These are phyloP conservation scores for Naganishia sp. DNA, from an alignment of 1,284 basidiomycete genomes.

Conservation along the genomic window DNA sequence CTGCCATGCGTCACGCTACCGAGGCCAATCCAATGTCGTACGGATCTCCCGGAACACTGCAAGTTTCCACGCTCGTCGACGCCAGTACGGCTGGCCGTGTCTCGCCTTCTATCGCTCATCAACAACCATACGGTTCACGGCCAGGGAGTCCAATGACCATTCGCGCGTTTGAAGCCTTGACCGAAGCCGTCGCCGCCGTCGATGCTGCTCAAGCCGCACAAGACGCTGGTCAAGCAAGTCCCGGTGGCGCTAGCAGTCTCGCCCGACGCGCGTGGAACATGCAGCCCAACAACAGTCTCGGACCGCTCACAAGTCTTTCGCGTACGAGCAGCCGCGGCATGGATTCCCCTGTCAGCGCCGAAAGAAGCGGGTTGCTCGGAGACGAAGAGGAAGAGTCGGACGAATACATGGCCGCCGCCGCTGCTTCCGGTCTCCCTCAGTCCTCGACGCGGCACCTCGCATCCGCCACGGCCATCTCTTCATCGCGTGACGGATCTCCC, in stretches of 20 bases:
- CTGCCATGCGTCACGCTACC: slow-evolving; percentile 25
- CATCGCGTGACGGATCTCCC: slow-evolving; percentile 17
- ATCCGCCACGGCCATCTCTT: slow-evolving; percentile 1
- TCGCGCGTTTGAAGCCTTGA: slow-evolving; percentile 26
- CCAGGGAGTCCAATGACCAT: slow-evolving; percentile 31
- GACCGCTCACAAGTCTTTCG: slow-evolving; percentile 18
- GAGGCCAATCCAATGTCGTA: slow-evolving; percentile 11
- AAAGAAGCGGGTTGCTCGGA: slow-evolving; percentile 25
- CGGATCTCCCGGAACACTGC: slow-evolving; percentile 7
- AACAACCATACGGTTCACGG: slow-evolving; percentile 26
- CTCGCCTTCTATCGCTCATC: slow-evolving; percentile 19
- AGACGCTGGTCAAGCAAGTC: slow-evolving; percentile 17
- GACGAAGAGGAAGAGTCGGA: slow-evolving; percentile 30
- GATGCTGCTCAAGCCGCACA: slow-evolving; percentile 17
- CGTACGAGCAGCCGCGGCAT: slow-evolving; percentile 30
- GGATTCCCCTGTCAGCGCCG: slow-evolving; percentile 32
- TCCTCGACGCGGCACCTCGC: slow-evolving; percentile 9
- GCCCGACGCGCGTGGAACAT: slow-evolving; percentile 27
- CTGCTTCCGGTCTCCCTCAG: not conserved
- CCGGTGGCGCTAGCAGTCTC: slow-evolving; percentile 11
- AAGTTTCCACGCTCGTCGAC: slow-evolving; percentile 21
- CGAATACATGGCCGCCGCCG: slow-evolving; percentile 12
- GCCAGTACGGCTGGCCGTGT: not conserved
- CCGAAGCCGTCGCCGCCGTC: slow-evolving; percentile 18
- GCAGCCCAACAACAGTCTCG: slow-evolving; percentile 24